phyloP scores from a whole-genome alignment of 305 asterid species.

The Fraxinus ornus region DNA sequence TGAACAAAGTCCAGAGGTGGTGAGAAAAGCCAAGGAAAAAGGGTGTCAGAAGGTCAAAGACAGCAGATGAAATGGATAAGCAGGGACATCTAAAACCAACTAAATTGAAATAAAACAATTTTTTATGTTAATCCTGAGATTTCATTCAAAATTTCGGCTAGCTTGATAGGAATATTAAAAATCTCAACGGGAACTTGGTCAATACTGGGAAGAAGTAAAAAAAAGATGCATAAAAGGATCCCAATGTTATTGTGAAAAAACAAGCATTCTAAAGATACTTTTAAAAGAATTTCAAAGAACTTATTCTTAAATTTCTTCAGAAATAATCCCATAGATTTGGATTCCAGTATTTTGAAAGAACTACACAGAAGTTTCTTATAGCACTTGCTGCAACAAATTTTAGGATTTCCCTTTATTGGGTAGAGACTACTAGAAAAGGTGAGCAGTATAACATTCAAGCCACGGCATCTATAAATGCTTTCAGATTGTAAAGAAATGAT shows the following conservation, averaged over 20 bases:
- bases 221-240: background rate
- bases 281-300: background rate
- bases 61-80: background rate
- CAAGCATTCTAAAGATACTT: background rate
- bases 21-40: background rate
- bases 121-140: background rate
- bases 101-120: background rate
- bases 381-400: background rate
- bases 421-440: background rate
- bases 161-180: background rate
- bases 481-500: background rate
- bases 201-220: background rate
- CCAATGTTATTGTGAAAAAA: background rate
- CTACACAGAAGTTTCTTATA: background rate
- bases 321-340: background rate
- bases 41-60: background rate
- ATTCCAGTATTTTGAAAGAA: background rate
- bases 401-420: background rate
- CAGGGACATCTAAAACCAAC: conserved; percentile 1
- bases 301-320: background rate
- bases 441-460: background rate
- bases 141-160: background rate
- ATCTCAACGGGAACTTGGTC: background rate
- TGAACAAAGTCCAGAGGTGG: background rate
- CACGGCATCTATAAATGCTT: background rate